Base-by-base conservation (phyloP, 1,139 yeast species). In the Geotrichum fermentans region DNA sequence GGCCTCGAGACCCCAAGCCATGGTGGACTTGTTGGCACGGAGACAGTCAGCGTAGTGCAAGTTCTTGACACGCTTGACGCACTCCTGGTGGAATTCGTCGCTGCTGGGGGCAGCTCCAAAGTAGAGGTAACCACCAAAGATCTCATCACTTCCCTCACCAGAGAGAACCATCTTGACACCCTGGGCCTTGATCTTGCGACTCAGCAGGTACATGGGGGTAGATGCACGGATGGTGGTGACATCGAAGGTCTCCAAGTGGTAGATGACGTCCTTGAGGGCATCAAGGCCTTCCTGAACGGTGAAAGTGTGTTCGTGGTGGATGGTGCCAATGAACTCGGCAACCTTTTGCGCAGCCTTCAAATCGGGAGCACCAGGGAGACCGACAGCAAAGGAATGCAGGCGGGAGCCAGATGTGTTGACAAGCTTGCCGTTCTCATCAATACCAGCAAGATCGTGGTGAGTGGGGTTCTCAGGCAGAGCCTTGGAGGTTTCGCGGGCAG, bases 1-100 rank as follows among this genome's bases (percentile, higher is more conserved):
- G 54, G 98, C 98, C 75, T 92, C 99, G 59, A 92, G 79, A 69
- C 99, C 99, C 99, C 99, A 92, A 37, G 99, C 98, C 97, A 92
- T 87, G 55, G 99, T 92, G 32, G 97, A 90, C 74, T 92, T 92
- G 87, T 92, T 92, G 59, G 99, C 99, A 71, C 99, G 84, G 67
- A 92, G 76, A 75, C 97, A 90, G 74, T 92, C 98, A 56, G 98
- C 90, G 62, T 82, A 82, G 71, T 92, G 97, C 72, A 92, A 78
- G 90, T 92, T 90, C 78, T 92, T 88, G 61, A 92, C 97, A 70
- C 99, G 80, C 73, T 83, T 75, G 55, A 94, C 96, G 72, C 95
- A 85, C 74, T 92, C 99, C 57, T 81, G 75, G 71, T 92, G 98
- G 88, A 92, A 92, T 61, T 86, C 97, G 53, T 73, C 74, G 47